phyloP scores from a whole-genome alignment of 2,329 filamentous ascomycete genomes.

The Gyromitra esculenta region DNA sequence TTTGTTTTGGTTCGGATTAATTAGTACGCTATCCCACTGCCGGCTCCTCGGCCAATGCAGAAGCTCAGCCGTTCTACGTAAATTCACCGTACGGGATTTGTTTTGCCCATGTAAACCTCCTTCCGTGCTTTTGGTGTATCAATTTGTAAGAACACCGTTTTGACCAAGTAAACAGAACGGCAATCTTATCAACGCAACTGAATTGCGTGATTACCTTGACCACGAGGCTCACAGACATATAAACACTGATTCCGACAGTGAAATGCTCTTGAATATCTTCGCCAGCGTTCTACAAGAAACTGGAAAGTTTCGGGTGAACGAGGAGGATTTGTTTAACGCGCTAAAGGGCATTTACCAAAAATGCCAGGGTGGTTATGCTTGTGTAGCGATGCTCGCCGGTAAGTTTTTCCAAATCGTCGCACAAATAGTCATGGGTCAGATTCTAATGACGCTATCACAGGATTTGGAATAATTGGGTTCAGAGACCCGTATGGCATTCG shows the following conservation, averaged over 20 bases:
- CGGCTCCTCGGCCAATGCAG: constrained; percentile 82
- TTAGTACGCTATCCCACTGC: constrained; percentile 84
- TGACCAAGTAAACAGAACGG: constrained; percentile 72
- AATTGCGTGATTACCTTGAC: constrained; percentile 77
- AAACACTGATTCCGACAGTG: constrained; percentile 89
- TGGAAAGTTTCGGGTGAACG: constrained; percentile 81
- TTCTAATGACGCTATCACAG: constrained; percentile 59
- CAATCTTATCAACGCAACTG: constrained; percentile 82
- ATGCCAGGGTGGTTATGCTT: constrained; percentile 80
- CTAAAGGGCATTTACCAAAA: constrained; percentile 76
- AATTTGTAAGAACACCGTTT: constrained; percentile 10
- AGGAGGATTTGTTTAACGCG: constrained; percentile 78
- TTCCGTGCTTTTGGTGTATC: not conserved
- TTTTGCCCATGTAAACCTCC: constrained; percentile 65
- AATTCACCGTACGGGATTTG: constrained; percentile 86
- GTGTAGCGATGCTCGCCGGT: constrained; percentile 81
- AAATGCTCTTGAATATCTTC: constrained; percentile 88
- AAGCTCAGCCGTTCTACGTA: constrained; percentile 93
- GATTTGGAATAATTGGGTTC: constrained; percentile 83
- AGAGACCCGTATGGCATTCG: constrained; percentile 83
- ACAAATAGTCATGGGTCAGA: constrained; percentile 49
- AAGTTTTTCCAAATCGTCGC: constrained; percentile 52
- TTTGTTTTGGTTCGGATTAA: constrained; percentile 25
- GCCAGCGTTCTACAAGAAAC: constrained; percentile 82
- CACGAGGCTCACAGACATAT: constrained; percentile 83